A percentile compares a stretch with the other conserved stretches of the same genome.
Conservation (phyloP, 1,139 yeast genomes). For the Debaryomyces sp. region DNA sequence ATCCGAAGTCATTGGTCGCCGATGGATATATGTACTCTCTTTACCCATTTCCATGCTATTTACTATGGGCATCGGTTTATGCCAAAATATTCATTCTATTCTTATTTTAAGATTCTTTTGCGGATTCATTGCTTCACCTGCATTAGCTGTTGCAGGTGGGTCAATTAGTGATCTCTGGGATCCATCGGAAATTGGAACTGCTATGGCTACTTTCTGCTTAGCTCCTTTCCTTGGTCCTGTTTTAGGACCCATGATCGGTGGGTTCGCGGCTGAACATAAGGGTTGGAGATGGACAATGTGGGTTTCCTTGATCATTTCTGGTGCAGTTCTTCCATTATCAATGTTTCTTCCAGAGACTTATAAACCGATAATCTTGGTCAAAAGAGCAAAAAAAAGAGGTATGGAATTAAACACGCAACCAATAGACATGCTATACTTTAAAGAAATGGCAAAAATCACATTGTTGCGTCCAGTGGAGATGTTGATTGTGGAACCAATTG, state of each 20-base stretch:
- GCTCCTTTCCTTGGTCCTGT: conserved; percentile 83
- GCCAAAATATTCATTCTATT: conserved; percentile 57
- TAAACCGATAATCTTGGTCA: conserved; percentile 58
- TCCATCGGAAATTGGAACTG: conserved; percentile 63
- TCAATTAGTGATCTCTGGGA: conserved; percentile 77
- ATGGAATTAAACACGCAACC: conserved; percentile 42
- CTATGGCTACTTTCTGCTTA: conserved; percentile 69
- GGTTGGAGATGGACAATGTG: conserved; percentile 81
- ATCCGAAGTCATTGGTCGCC: conserved; percentile 73
- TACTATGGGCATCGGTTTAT: conserved; percentile 74
- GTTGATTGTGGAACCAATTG: conserved; percentile 71
- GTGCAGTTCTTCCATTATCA: conserved; percentile 61
- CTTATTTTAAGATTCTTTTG: conserved; percentile 75
- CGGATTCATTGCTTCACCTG: conserved; percentile 83
- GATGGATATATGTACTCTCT: conserved; percentile 58
- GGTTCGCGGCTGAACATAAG: conserved; percentile 67
- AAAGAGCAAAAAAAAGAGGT: conserved; percentile 64
- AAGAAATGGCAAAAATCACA: conserved; percentile 40
- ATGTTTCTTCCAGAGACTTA: conserved; percentile 69
- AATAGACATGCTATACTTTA: conserved; percentile 20
- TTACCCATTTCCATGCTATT: conserved; percentile 72
- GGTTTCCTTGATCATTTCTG: conserved; percentile 75
- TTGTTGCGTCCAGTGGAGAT: conserved; percentile 64
- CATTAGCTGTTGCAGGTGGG: conserved; percentile 86
- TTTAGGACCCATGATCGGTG: conserved; percentile 81